These are phyloP conservation scores for Russula sp. DNA, from an alignment of 768 basidiomycete genomes.

Conservation along the genomic window DNA sequence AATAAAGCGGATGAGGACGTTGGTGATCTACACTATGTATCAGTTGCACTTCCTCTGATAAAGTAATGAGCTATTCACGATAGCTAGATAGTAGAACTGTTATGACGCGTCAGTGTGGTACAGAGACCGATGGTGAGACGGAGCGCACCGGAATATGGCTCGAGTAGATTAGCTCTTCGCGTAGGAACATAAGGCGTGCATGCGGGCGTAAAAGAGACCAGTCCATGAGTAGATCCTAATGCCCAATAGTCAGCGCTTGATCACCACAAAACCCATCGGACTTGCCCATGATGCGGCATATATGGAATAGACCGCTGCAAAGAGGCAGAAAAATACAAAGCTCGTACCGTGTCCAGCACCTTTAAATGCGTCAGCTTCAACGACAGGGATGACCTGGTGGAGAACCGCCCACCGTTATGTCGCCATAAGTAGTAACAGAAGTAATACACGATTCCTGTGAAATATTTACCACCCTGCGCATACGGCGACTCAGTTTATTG, in stretches of 20 bases:
- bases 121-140: not conserved
- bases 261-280: not conserved
- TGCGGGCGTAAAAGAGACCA: constrained; percentile 75
- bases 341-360: constrained; percentile 35
- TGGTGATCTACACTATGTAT: constrained; percentile 44
- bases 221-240: constrained; percentile 80
- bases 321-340: constrained; percentile 65
- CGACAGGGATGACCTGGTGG: not conserved
- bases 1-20: constrained; percentile 68
- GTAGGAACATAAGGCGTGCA: constrained; percentile 51
- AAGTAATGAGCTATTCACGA: constrained; percentile 38
- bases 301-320: constrained; percentile 50
- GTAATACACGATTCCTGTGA: constrained; percentile 53
- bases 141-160: constrained; percentile 48
- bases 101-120: not conserved
- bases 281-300: constrained; percentile 80
- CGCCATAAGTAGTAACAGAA: constrained; percentile 77
- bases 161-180: constrained; percentile 68
- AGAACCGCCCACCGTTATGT: constrained; percentile 39
- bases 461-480: constrained; percentile 78
- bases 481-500: not conserved
- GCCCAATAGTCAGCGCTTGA: not conserved
- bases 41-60: not conserved
- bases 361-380: constrained; percentile 15
- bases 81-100: constrained; percentile 72